Evolutionary conservation across 148 eudicot species (phyloP), one percentile per base, ranked within the genome.

Genomic region (Selenicereus undatus): DNA sequence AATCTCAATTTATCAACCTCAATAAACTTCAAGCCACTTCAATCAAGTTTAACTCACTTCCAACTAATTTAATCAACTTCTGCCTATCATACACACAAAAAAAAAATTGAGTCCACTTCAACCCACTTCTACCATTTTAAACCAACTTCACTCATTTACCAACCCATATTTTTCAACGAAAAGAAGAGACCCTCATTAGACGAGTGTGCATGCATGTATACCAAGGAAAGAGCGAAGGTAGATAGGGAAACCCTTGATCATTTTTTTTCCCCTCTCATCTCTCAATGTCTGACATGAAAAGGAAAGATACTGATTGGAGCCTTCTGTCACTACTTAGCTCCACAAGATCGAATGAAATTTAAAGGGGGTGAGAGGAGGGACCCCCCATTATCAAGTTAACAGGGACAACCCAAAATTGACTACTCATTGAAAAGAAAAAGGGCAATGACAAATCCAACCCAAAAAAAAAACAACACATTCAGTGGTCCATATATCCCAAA

Each of bases 351-450:
- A 71, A 79, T 35, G 68, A 26, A 32, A 71, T 79, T 79, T 71
- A 79, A 71, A 50, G 80, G 71, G 39, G 27, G 35, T 4, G 32
- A 66, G 4, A 27, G 71, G 71, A 9, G 30, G n/a, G 32, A 45
- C 75, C 79, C 71, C 79, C 75, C 27, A 78, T 72, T 27, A 68
- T 78, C 71, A 64, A 65, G 64, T 51, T 71, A 30, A 51, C 75
- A 70, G 72, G 75, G 81, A 79, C 81, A 70, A 32, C 74, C 75
- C 66, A 69, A 70, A 79, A 79, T 79, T 79, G 81, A 79, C 81
- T 54, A 79, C 32, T 48, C 81, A 78, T 18, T 77, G 27, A 26
- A 77, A 77, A 60, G 29, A 14, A 20, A 36, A 77, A 20, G 66
- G 27, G 48, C 66, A 56, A 26, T 12, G 17, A 20, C 5, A 66